These are phyloP conservation scores for Podaxis sp. DNA, from an alignment of 768 basidiomycete genomes.

Conservation along the genomic window DNA sequence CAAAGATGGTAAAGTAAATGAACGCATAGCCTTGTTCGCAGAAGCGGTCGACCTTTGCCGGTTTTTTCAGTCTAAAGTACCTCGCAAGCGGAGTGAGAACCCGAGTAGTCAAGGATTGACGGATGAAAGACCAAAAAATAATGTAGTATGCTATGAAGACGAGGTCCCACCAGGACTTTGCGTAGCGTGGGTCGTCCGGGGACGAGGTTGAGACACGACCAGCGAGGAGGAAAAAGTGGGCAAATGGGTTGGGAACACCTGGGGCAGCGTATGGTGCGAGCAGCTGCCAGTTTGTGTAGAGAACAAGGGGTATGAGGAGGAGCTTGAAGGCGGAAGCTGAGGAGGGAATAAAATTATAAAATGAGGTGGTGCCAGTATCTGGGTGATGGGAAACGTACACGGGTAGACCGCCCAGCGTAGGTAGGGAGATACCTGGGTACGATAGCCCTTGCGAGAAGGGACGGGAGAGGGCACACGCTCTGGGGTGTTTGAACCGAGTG, in stretches of 20 bases:
- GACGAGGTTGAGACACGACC: conserved; percentile 53
- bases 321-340: conserved; percentile 68
- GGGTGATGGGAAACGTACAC: conserved; percentile 37
- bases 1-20: conserved; percentile 73
- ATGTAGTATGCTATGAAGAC: conserved; percentile 81
- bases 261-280: conserved; percentile 44
- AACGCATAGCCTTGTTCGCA: conserved; percentile 90
- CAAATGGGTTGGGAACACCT: conserved; percentile 69
- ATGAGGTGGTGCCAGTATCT: too few relatives aligned
- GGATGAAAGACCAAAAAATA: conserved; percentile 85
- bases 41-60: conserved; percentile 75
- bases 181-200: conserved; percentile 58
- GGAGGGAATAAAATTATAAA: background rate
- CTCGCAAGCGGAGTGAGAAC: conserved; percentile 68
- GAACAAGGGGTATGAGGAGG: conserved; percentile 55
- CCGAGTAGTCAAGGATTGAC: conserved; percentile 70
- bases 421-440: conserved; percentile 34
- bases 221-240: conserved; percentile 69
- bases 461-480: conserved; percentile 35
- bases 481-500: conserved; percentile 38
- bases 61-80: conserved; percentile 66
- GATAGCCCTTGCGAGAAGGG: conserved; percentile 4
- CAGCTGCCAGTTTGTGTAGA: conserved; percentile 67
- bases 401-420: conserved; percentile 78
- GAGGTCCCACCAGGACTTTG: conserved; percentile 74